Conservation (phyloP, 768 basidiomycete genomes). For the Kwoniella sp. region DNA sequence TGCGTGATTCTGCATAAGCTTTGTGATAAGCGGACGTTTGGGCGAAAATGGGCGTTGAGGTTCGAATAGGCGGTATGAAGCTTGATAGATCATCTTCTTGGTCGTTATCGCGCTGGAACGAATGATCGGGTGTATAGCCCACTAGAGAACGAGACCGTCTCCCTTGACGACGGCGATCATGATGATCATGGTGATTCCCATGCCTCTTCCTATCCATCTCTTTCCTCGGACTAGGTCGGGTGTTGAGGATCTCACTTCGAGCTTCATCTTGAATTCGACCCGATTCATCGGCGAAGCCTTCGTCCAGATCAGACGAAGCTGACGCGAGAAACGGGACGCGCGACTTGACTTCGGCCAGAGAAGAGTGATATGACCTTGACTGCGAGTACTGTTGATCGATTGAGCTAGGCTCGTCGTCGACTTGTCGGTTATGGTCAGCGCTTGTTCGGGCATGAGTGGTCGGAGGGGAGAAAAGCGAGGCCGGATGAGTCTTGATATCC, state of each 20-base stretch:
- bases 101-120: constrained; percentile 24
- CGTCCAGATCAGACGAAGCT: constrained; percentile 48
- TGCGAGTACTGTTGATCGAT: not conserved
- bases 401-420: not conserved
- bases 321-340: constrained; percentile 47
- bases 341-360: not conserved
- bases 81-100: constrained; percentile 2
- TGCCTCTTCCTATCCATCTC: constrained; percentile 13
- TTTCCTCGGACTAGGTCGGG: constrained; percentile 35
- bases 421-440: not conserved
- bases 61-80: constrained; percentile 33
- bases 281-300: constrained; percentile 33
- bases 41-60: constrained; percentile 41
- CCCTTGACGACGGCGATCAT: constrained; percentile 6
- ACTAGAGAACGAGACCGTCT: constrained; percentile 32
- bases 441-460: not conserved
- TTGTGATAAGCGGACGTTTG: constrained; percentile 78
- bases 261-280: not conserved
- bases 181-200: not conserved
- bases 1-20: not conserved
- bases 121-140: constrained; percentile 40
- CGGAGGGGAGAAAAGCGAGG: not conserved
- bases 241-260: constrained; percentile 2
- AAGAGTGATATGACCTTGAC: not conserved
- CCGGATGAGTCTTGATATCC: not conserved